Base-by-base conservation (phyloP, 2,329 filamentous ascomycete genomes). In the Aspergillus neotritici region DNA sequence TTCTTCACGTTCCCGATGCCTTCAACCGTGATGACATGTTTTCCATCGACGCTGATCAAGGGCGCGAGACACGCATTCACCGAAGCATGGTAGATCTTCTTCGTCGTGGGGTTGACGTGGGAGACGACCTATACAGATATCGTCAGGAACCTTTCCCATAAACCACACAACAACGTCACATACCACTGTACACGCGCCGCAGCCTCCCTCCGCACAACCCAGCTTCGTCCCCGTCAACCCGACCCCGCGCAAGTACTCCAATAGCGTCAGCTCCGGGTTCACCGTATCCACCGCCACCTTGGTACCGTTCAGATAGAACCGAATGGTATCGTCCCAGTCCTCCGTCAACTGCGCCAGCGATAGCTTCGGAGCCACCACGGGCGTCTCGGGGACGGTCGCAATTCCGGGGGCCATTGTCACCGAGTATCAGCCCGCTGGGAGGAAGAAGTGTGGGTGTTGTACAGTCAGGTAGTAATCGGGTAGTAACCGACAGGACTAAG, bases 1-100 rank as follows among this genome's bases (percentile, higher is more conserved):
- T 77, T 80, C 64, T 93, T 84, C 21, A 87, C 83, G 63, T 85
- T 87, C 9, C 93, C 93, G 57, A 98, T 96, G 5, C 93, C 93
- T 68, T 98, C 93, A 32, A 98, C 84, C 3, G 93, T 98, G 62
- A 98, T 90, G 60, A 97, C 88, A 77, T 98, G 93, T 65, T 98
- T 98, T 34, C 93, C 93, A 64, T 97, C 93, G 34, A 97, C 79
- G 58, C 89, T 94, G 53, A 89, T 86, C 36, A 98, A 76, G 5
- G 93, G 93, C 9, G 93, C 91, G 40, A 98, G 75, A 64, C 93
- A 98, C 33, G 93, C 93, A 64, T 98, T 98, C 47, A 97, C 87
- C 41, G 87, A 94, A 44, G 93, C 93, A 73, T 98, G 91, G 62
- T 97, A 97, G 55, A 97, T 87, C 63, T 86, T 79, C 59, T 87